Evolutionary conservation across 768 basidiomycete genomes (phyloP).

Genomic region (Mycena vitilis): DNA sequence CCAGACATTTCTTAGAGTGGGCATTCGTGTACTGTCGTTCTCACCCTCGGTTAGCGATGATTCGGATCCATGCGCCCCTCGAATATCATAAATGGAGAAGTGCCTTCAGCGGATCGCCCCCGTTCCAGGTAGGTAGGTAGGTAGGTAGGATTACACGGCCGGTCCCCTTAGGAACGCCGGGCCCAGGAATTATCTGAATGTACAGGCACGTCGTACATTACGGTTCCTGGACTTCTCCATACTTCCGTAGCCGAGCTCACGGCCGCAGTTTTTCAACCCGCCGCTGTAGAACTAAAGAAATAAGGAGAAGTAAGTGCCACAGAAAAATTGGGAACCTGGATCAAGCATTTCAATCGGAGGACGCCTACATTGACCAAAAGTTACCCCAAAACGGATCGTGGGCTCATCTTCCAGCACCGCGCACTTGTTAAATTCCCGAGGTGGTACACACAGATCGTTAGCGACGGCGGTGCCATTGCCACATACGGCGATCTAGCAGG

Average conservation of each 20-base stretch:
- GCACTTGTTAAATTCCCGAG: not conserved
- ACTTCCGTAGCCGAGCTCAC: no score
- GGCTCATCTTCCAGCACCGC: not conserved
- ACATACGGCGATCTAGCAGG: not conserved
- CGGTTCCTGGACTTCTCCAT: no score
- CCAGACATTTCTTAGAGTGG: not conserved
- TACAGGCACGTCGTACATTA: no score
- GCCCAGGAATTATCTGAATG: no score
- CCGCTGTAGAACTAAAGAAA: no score
- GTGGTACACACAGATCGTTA: not conserved
- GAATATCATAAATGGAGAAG: not conserved
- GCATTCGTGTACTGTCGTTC: not conserved
- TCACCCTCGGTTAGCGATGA: not conserved
- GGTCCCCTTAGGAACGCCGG: no score
- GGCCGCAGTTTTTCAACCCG: no score
- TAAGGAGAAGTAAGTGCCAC: no score
- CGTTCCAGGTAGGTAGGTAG: no score
- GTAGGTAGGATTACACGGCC: no score
- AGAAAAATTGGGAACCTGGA: no score
- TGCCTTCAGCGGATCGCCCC: not conserved
- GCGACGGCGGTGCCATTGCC: not conserved
- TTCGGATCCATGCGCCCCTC: not conserved
- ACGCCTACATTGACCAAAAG: conserved; percentile 8
- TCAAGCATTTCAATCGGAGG: no score
- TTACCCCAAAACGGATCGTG: not conserved